Base-by-base conservation (phyloP, 179 eudicot species). In the Carnegiea gigantea region DNA sequence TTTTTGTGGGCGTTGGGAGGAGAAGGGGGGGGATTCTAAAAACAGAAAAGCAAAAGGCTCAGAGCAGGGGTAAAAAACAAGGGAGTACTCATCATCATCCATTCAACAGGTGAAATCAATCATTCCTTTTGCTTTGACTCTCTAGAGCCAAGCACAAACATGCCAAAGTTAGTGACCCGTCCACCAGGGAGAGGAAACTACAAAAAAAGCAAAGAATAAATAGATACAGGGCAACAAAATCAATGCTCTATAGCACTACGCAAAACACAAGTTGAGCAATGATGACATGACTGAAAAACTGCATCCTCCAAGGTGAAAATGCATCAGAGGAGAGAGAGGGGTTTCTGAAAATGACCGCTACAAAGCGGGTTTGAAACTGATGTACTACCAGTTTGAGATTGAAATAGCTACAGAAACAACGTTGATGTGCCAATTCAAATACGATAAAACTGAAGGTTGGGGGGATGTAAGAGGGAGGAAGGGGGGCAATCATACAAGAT, bases 401-500 rank as follows among this genome's bases (percentile, higher is more conserved):
- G 65, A 84, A 80, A 77, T 72, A 77, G 53, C 75, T 84, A 65
- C 73, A 84, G 20, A 85, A 74, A 81, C 80, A 85, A 54, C 48
- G 67, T 78, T 24, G 67, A 82, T 76, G 70, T 33, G 85, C 78
- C 85, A 71, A 48, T 77, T 72, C 75, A 70, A 75, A 82, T 70
- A 85, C 64, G 74, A 48, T 76, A 77, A 53, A 71, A n/a, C 64
- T 48, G 59, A 76, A 40, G 24, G 62, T 8, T 0, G 26, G 26
- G 21, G 44, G 24, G 44, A 60, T 60, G 30, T 33, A 77, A 64
- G 17, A 28, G 46, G 65, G 44, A 48, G 64, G 78, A 36, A 38
- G 80, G 15, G 28, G 75, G 68, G 20, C 79, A 70, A 79, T 85
- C 85, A 77, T 83, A 85, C 88, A 85, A 72, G 78, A 85, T 77